A percentile compares a stretch with the other conserved stretches of the same genome.
phyloP scores from a whole-genome alignment of 1,284 basidiomycete genomes.

The Butyriboletus appendiculatus region DNA sequence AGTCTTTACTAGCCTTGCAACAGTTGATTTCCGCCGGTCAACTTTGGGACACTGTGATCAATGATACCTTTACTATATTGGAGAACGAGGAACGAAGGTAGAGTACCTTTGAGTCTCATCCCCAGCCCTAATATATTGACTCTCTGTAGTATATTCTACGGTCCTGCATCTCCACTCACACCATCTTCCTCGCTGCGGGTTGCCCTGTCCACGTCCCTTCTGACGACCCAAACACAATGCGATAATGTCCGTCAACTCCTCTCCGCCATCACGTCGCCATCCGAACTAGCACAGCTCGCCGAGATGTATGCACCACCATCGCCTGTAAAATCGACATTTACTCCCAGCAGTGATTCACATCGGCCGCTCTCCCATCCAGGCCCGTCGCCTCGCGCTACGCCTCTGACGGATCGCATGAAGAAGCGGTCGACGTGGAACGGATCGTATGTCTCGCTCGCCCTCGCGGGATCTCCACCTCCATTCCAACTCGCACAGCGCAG shows the following conservation, averaged over 20 bases:
- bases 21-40: constrained; percentile 65
- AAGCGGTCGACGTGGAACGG: constrained; percentile 79
- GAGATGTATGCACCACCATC: constrained; percentile 85
- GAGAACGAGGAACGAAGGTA: constrained; percentile 72
- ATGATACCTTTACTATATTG: constrained; percentile 61
- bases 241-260: constrained; percentile 78
- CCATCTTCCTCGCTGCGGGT: constrained; percentile 63
- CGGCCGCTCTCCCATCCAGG: constrained; percentile 48
- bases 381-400: constrained; percentile 27
- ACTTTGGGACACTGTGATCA: constrained; percentile 70
- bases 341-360: constrained; percentile 34
- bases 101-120: constrained; percentile 6
- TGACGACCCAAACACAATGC: constrained; percentile 74
- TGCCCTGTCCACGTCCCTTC: constrained; percentile 67
- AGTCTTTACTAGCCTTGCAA: constrained; percentile 65
- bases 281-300: constrained; percentile 67
- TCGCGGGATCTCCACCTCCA: constrained; percentile 44
- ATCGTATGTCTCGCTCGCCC: constrained; percentile 52
- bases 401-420: constrained; percentile 34
- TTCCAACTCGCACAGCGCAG: constrained; percentile 42
- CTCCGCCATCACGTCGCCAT: constrained; percentile 67
- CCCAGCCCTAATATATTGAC: neutral
- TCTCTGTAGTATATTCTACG: constrained; percentile 16
- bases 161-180: constrained; percentile 45
- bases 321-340: constrained; percentile 46